phyloP scores from a whole-genome alignment of 2,329 filamentous ascomycete species.

The Septoria petroselini region DNA sequence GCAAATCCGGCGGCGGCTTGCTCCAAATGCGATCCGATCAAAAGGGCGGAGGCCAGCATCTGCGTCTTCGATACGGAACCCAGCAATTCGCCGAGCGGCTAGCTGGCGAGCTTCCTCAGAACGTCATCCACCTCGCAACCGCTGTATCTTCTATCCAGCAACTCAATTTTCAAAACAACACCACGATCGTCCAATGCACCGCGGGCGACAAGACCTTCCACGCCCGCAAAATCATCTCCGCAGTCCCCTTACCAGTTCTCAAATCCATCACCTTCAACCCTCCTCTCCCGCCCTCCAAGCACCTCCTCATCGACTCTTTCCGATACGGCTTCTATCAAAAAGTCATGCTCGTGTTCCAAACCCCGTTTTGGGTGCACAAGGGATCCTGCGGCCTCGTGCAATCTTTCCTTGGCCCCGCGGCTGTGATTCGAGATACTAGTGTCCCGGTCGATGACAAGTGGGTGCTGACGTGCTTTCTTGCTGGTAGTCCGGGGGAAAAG shows the following conservation, averaged over 20 bases:
- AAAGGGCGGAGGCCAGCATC: conserved; percentile 52
- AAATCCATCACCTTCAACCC: conserved; percentile 49
- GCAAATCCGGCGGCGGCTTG: conserved; percentile 51
- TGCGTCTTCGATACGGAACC: conserved; percentile 50
- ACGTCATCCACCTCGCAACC: conserved; percentile 24
- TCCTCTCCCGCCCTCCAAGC: conserved; percentile 43
- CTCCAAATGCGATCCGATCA: conserved; percentile 52
- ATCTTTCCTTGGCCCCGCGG: conserved; percentile 47
- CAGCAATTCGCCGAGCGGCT: conserved; percentile 42
- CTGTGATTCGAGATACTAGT: conserved; percentile 47
- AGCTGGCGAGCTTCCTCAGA: conserved; percentile 34
- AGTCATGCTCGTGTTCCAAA: conserved; percentile 46
- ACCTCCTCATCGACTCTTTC: conserved; percentile 37
- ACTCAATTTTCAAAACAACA: not conserved
- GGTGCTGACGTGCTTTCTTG: conserved; percentile 43
- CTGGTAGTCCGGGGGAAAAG: conserved; percentile 36
- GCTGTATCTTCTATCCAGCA: conserved; percentile 10
- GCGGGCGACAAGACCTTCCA: conserved; percentile 31
- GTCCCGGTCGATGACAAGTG: conserved; percentile 21
- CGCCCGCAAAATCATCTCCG: conserved; percentile 48
- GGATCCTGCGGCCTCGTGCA: conserved; percentile 48
- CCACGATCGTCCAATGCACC: conserved; percentile 27
- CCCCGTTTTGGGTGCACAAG: conserved; percentile 46
- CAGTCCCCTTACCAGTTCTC: conserved; percentile 47
- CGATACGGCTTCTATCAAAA: conserved; percentile 52